Evolutionary conservation across 1,284 basidiomycete species (phyloP).

Genomic region (Ustilago curta): DNA sequence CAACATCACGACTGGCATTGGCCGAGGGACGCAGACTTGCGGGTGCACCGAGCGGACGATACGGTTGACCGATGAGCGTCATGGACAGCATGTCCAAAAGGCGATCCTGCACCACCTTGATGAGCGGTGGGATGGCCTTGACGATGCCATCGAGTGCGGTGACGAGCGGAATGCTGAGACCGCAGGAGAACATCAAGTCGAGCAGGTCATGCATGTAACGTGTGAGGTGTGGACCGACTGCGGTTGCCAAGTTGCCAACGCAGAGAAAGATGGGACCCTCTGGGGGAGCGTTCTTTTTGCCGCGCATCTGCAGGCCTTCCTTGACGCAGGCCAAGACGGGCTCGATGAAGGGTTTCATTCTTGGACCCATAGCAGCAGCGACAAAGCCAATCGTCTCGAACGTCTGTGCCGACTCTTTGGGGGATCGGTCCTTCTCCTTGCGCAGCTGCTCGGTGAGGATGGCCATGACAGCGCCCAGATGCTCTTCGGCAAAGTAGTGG

Average conservation of each 20-base stretch:
- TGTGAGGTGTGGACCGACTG: constrained; percentile 95
- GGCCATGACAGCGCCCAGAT: constrained; percentile 63
- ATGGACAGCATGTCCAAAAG: constrained; percentile 62
- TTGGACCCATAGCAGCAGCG: constrained; percentile 87
- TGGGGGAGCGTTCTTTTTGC: constrained; percentile 90
- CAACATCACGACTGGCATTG: constrained; percentile 45
- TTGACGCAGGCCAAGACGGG: constrained; percentile 91
- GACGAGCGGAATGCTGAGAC: constrained; percentile 87
- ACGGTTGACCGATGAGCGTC: constrained; percentile 64
- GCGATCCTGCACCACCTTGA: constrained; percentile 90
- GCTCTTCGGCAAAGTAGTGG: constrained; percentile 64
- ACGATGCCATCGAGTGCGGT: constrained; percentile 89
- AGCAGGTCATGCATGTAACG: constrained; percentile 95
- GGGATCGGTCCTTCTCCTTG: constrained; percentile 60
- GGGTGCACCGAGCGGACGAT: constrained; percentile 63
- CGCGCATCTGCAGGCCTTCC: constrained; percentile 83
- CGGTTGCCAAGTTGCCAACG: constrained; percentile 92
- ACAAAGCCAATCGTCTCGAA: constrained; percentile 98
- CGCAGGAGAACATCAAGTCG: constrained; percentile 95
- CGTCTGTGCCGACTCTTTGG: constrained; percentile 70
- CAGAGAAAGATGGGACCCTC: constrained; percentile 99
- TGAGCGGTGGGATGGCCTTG: constrained; percentile 86
- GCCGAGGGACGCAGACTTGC: constrained; percentile 35
- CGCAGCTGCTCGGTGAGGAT: constrained; percentile 59
- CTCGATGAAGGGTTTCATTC: constrained; percentile 96